Percentiles rank a stretch among this genome's conserved stretches.
Evolutionary conservation across 371 early-diverging fungal genomes (phyloP).

Genomic region (Entomophthora muscae): DNA sequence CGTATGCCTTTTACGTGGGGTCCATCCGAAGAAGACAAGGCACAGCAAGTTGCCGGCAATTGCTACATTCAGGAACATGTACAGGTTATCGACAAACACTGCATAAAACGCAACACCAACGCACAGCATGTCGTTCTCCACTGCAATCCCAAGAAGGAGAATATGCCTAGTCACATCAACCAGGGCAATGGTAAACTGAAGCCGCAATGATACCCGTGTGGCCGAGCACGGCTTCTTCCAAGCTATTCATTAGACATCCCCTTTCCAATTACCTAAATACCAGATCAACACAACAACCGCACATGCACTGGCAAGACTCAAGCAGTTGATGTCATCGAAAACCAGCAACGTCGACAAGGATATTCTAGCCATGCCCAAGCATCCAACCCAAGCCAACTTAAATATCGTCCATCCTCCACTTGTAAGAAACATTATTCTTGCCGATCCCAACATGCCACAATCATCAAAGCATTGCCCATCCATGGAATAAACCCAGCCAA

Average conservation of each 20-base stretch:
- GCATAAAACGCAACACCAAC: background rate
- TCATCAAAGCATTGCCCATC: no score
- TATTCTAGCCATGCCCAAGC: no score
- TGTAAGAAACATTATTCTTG: no score
- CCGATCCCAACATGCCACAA: no score
- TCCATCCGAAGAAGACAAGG: background rate
- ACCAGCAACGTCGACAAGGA: no score
- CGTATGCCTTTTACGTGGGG: background rate
- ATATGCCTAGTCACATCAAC: background rate
- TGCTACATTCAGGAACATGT: background rate
- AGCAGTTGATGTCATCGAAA: no score
- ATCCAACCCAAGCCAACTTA: no score
- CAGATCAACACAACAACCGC: no score
- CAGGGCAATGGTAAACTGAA: background rate
- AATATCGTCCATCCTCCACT: no score
- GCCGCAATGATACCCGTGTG: background rate
- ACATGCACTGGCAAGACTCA: no score
- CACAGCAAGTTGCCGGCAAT: background rate
- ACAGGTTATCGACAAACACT: background rate
- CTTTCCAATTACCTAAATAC: no score
- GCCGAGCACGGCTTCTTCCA: background rate
- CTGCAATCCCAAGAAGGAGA: background rate
- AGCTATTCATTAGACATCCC: background rate
- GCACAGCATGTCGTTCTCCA: background rate
- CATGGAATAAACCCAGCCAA: no score